These are phyloP conservation scores for Pleoardoris graminearum DNA, from an alignment of 2,329 filamentous ascomycete genomes.

Conservation along the genomic window DNA sequence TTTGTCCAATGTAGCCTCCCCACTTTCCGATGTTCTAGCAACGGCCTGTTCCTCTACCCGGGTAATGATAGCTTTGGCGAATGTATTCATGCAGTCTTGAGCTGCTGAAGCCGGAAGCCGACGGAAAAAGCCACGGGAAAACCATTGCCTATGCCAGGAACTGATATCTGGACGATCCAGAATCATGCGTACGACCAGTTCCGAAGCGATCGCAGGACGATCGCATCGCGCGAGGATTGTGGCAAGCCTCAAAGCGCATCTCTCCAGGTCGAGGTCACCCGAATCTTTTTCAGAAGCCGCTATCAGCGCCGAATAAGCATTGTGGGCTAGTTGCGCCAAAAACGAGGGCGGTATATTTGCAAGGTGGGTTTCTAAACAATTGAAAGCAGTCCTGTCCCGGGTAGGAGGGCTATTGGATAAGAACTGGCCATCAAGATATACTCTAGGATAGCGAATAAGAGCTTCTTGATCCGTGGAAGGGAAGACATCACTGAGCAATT, in stretches of 20 bases:
- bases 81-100: constrained; percentile 27
- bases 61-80: constrained; percentile 36
- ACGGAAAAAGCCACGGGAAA: constrained; percentile 38
- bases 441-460: constrained; percentile 33
- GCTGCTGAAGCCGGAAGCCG: constrained; percentile 38
- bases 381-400: constrained; percentile 9
- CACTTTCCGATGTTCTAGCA: constrained; percentile 1
- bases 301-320: constrained; percentile 16
- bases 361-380: constrained; percentile 6
- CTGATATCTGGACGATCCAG: constrained; percentile 43
- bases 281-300: neutral
- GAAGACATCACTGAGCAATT: constrained; percentile 34
- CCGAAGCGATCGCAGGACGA: constrained; percentile 32
- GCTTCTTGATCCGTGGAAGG: constrained; percentile 20
- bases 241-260: constrained; percentile 29
- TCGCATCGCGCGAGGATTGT: constrained; percentile 33
- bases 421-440: constrained; percentile 42
- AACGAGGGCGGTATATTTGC: constrained; percentile 25
- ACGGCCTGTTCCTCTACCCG: constrained; percentile 30
- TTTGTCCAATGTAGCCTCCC: neutral
- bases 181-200: constrained; percentile 34
- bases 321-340: constrained; percentile 19
- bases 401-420: constrained; percentile 17
- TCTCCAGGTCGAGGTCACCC: constrained; percentile 21
- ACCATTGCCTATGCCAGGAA: constrained; percentile 47